A percentile compares a stretch with the other conserved stretches of the same genome.
Conservation (phyloP, 345 rosid species). For the Moricandia arvensis region DNA sequence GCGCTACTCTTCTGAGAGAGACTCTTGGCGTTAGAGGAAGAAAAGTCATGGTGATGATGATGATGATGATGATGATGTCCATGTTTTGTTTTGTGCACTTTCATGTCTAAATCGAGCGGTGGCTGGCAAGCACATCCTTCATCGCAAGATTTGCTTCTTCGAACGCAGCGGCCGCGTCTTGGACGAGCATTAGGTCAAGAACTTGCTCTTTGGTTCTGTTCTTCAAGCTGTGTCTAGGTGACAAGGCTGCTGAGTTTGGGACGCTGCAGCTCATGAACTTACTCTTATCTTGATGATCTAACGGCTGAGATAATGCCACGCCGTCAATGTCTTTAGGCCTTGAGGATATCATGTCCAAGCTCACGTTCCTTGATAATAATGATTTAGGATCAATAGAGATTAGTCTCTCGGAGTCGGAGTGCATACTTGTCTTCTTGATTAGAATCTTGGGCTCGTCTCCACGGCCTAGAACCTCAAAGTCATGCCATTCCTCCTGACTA, state of each 20-base stretch:
- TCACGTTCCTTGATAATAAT: slow-evolving; percentile 36
- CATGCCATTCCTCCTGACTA: slow-evolving; percentile 41
- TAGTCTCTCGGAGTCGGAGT: slow-evolving; percentile 47
- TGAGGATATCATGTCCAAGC: slow-evolving; percentile 43
- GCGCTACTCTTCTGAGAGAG: slow-evolving; percentile 24
- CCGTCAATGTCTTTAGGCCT: slow-evolving; percentile 32
- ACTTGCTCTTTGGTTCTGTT: slow-evolving; percentile 33
- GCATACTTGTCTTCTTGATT: slow-evolving; percentile 38
- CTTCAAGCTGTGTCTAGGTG: slow-evolving; percentile 61
- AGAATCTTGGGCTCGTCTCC: slow-evolving; percentile 37
- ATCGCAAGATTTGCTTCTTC: slow-evolving; percentile 70
- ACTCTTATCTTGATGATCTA: slow-evolving; percentile 34
- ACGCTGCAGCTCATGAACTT: slow-evolving; percentile 57
- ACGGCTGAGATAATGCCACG: slow-evolving; percentile 21
- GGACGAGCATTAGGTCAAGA: slow-evolving; percentile 32
- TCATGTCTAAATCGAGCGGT: slow-evolving; percentile 52
- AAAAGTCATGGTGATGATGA: slow-evolving; percentile 9
- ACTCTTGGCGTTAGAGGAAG: slow-evolving; percentile 30
- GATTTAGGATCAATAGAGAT: slow-evolving; percentile 59
- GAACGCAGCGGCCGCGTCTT: slow-evolving; percentile 28
- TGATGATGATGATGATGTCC: background rate
- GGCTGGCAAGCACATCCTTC: slow-evolving; percentile 54
- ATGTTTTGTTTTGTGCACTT: slow-evolving; percentile 31
- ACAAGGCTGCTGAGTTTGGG: slow-evolving; percentile 58
- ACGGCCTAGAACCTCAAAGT: slow-evolving; percentile 30